Conservation (phyloP, 1,284 basidiomycete genomes). For the Marasmius tenuissimus region DNA sequence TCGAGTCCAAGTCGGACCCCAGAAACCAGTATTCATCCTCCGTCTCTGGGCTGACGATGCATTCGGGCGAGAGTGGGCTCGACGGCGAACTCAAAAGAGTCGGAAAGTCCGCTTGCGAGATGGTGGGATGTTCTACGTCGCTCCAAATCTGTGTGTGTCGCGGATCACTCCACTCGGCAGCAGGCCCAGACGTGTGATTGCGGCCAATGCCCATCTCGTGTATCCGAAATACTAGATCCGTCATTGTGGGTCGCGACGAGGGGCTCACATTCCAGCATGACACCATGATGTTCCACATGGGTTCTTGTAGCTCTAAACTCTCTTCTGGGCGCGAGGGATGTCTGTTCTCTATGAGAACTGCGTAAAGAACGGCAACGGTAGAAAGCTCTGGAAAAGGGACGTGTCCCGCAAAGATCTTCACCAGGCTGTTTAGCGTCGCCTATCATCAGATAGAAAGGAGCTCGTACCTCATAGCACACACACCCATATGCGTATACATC, state of each 20-base stretch:
- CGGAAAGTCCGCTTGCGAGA: not conserved
- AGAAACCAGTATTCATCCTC: no score
- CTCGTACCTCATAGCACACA: not conserved
- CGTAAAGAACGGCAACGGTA: not conserved
- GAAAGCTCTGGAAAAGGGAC: not conserved
- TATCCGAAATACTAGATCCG: not conserved
- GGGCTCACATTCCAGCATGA: not conserved
- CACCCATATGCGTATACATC: slow-evolving; percentile 1
- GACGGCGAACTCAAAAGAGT: no score
- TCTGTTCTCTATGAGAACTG: not conserved
- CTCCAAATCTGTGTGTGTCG: not conserved
- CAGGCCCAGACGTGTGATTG: not conserved
- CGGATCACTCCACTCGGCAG: not conserved
- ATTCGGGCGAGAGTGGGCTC: no score
- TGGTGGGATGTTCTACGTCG: not conserved
- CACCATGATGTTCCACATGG: not conserved
- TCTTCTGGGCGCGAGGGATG: not conserved
- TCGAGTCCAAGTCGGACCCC: no score
- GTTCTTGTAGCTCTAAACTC: not conserved
- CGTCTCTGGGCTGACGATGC: no score
- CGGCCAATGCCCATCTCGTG: not conserved
- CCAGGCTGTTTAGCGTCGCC: not conserved
- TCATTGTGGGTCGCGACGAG: not conserved
- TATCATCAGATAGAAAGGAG: not conserved
- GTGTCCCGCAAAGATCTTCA: slow-evolving; percentile 1